phyloP scores from a whole-genome alignment of 2,329 filamentous ascomycete genomes.

The Colletotrichum sp. region DNA sequence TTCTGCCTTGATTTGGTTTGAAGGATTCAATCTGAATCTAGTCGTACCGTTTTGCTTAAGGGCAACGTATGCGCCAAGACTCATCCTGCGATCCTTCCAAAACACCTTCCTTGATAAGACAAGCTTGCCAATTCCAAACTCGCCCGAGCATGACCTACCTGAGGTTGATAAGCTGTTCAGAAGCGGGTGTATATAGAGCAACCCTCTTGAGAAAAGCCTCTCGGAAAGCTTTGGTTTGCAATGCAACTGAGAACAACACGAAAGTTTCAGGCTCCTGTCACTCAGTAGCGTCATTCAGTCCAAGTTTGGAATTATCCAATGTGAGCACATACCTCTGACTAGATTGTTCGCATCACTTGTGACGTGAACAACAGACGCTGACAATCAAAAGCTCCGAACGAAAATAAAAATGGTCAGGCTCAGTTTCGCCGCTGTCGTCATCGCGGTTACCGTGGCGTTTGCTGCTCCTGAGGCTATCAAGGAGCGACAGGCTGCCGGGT shows the following conservation, averaged over 20 bases:
- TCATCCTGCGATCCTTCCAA: neutral
- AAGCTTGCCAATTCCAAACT: neutral
- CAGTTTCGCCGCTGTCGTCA: neutral
- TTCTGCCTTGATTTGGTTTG: neutral
- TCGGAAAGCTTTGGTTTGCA: neutral
- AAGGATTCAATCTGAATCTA: neutral
- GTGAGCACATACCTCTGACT: too few relatives aligned
- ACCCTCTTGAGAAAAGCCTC: accelerated
- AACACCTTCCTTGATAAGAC: slow-evolving; percentile 8
- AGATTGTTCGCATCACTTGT: too few relatives aligned
- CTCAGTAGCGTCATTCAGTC: too few relatives aligned
- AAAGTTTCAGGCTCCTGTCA: too few relatives aligned
- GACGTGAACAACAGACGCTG: too few relatives aligned
- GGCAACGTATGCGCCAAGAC: neutral
- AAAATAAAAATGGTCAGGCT: slow-evolving; percentile 2
- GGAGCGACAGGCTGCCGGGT: neutral
- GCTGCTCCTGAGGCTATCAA: neutral
- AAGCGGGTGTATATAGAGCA: neutral
- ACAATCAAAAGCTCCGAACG: too few relatives aligned
- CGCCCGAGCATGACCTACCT: accelerated
- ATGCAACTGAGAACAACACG: accelerated
- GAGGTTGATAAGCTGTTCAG: accelerated
- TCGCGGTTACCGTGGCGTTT: neutral
- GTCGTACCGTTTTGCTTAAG: neutral
- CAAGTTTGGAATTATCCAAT: too few relatives aligned